Evolutionary conservation across 2,329 filamentous ascomycete species (phyloP).

Genomic region (Xylariaceae sp.): DNA sequence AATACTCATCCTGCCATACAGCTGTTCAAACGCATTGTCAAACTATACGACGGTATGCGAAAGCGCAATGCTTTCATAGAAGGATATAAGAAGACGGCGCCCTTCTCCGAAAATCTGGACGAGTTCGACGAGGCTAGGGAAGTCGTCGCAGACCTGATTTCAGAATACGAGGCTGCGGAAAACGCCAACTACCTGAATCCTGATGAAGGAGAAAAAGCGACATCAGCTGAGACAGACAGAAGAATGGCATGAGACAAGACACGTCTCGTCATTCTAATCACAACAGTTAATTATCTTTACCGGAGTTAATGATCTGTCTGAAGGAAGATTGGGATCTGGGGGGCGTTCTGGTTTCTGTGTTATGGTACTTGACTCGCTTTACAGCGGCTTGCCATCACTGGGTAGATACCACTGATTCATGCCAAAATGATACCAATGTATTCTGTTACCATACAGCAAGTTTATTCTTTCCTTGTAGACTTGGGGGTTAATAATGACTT

Average conservation of each 20-base stretch:
- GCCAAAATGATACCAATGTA: constrained; percentile 13
- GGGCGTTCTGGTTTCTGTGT: constrained; percentile 21
- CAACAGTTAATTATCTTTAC: no score
- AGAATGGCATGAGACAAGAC: constrained; percentile 34
- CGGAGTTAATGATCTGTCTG: constrained; percentile 25
- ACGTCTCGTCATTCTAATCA: no score
- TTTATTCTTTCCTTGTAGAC: no score
- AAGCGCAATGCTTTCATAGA: constrained; percentile 98
- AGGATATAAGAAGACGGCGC: constrained; percentile 89
- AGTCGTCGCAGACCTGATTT: constrained; percentile 84
- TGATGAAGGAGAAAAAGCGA: constrained; percentile 50
- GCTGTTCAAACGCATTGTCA: constrained; percentile 89
- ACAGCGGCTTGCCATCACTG: constrained; percentile 8
- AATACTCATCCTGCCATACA: constrained; percentile 26
- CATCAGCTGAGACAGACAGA: constrained; percentile 49
- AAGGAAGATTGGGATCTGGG: constrained; percentile 31
- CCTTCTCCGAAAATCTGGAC: constrained; percentile 83
- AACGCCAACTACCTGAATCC: constrained; percentile 83
- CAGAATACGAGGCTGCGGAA: constrained; percentile 94
- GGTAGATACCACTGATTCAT: constrained; percentile 17
- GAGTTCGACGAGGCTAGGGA: constrained; percentile 95
- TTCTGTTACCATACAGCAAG: no score
- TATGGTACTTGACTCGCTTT: constrained; percentile 1
- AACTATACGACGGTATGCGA: constrained; percentile 87
- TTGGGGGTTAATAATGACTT: no score